Evolutionary conservation across 2,329 filamentous ascomycete genomes (phyloP).

Genomic region (Aspergillus neoniger): DNA sequence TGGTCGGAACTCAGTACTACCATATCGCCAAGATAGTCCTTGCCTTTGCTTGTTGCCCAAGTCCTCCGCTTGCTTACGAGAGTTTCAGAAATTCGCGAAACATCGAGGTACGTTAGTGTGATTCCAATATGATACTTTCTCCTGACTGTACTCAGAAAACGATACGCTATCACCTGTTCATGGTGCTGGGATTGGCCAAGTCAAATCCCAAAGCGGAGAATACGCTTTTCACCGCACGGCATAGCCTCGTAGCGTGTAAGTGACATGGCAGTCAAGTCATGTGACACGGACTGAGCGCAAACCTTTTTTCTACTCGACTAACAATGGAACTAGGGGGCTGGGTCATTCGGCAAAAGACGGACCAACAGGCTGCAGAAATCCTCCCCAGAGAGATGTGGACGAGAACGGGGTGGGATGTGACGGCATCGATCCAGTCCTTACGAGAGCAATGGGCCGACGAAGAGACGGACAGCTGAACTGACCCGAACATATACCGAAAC

Average conservation of each 20-base stretch:
- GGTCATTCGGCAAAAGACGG: constrained; percentile 25
- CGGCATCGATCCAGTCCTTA: constrained; percentile 24
- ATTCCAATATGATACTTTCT: neutral
- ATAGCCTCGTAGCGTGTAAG: constrained; percentile 31
- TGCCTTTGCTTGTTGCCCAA: constrained; percentile 21
- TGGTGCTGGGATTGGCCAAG: constrained; percentile 27
- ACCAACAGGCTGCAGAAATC: constrained; percentile 29
- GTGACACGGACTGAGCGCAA: neutral
- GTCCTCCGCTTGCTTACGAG: constrained; percentile 19
- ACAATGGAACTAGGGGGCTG: constrained; percentile 24
- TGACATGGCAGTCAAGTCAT: neutral
- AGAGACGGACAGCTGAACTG: constrained; percentile 4
- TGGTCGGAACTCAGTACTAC: constrained; percentile 40
- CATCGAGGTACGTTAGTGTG: constrained; percentile 20
- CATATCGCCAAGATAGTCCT: constrained; percentile 36
- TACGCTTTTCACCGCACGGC: constrained; percentile 29
- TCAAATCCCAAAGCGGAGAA: constrained; percentile 31
- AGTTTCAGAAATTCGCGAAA: constrained; percentile 23
- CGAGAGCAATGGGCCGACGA: constrained; percentile 27
- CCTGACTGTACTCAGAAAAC: constrained; percentile 15
- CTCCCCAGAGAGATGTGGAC: constrained; percentile 24
- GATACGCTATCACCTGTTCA: constrained; percentile 26
- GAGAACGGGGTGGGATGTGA: constrained; percentile 32
- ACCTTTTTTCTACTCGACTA: neutral
- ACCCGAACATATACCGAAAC: neutral